Percentiles rank a stretch among this genome's conserved stretches.
phyloP scores from a whole-genome alignment of 306 rosid genomes.

The Lagenaria siceraria region DNA sequence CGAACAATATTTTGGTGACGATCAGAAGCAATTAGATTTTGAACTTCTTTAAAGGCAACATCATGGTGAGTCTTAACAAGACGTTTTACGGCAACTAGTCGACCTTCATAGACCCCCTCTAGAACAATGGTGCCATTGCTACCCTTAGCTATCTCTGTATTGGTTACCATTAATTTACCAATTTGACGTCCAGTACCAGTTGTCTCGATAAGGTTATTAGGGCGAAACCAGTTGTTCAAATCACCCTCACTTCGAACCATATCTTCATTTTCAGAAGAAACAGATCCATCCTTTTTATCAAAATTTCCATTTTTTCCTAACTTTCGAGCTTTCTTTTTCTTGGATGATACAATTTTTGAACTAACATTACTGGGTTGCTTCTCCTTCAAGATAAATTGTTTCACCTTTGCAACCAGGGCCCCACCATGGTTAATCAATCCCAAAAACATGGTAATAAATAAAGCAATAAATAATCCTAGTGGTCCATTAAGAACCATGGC shows the following conservation, averaged over 20 bases:
- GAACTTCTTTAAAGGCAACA: conserved; percentile 63
- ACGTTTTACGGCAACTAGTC: conserved; percentile 76
- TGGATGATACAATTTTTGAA: conserved; percentile 28
- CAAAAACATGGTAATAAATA: conserved; percentile 18
- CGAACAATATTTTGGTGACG: conserved; percentile 57
- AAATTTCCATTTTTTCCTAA: conserved; percentile 16
- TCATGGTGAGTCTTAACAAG: conserved; percentile 68
- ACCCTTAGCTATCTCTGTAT: conserved; percentile 73
- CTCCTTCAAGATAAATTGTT: conserved; percentile 12
- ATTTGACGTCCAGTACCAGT: conserved; percentile 25
- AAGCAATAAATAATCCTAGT: conserved; percentile 2
- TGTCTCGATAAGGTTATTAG: conserved; percentile 13
- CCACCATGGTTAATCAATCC: conserved; percentile 12
- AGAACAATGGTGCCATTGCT: conserved; percentile 76
- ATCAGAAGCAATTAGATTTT: conserved; percentile 71
- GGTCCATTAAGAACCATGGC: not conserved
- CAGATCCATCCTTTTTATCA: conserved; percentile 22
- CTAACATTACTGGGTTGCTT: conserved; percentile 14
- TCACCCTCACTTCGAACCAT: conserved; percentile 6
- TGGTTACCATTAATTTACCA: conserved; percentile 57
- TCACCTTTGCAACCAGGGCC: conserved; percentile 13
- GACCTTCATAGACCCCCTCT: conserved; percentile 65
- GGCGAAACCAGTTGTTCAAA: conserved; percentile 11
- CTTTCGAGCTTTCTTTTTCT: conserved; percentile 40
- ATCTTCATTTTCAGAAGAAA: conserved; percentile 23